phyloP scores from a whole-genome alignment of 768 basidiomycete species.

The Jaapia argillacea region DNA sequence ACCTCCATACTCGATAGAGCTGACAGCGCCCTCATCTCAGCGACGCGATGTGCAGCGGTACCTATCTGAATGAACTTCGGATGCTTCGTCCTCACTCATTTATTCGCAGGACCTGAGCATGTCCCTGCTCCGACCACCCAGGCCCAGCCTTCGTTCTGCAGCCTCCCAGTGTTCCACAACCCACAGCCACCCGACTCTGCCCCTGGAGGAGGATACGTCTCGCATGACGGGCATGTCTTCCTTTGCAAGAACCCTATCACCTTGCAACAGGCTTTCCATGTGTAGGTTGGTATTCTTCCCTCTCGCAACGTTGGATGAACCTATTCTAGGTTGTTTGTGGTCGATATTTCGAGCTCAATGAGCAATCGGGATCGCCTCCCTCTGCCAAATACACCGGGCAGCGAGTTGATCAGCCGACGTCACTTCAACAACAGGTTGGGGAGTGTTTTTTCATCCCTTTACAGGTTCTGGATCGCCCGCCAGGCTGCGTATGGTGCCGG shows the following conservation, averaged over 20 bases:
- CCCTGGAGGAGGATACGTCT: conserved; percentile 31
- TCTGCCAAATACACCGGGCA: conserved; percentile 30
- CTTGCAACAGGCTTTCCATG: conserved; percentile 47
- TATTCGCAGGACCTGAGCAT: conserved; percentile 40
- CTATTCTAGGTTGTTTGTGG: conserved; percentile 37
- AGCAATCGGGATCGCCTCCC: conserved; percentile 27
- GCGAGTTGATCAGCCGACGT: conserved; percentile 25
- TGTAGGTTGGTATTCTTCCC: conserved; percentile 29
- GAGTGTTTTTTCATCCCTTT: conserved; percentile 45
- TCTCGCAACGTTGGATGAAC: neutral
- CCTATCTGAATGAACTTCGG: neutral
- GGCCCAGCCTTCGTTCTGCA: conserved; percentile 43
- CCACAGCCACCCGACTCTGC: conserved; percentile 19
- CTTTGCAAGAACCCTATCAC: conserved; percentile 41
- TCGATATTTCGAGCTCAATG: conserved; percentile 49
- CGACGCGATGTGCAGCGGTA: conserved; percentile 43
- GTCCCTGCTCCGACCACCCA: conserved; percentile 23
- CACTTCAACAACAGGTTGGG: conserved; percentile 40
- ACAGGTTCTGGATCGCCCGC: conserved; percentile 48
- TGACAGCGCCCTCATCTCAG: too few species aligned
- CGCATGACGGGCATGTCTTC: conserved; percentile 47
- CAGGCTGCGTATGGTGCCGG: conserved; percentile 15
- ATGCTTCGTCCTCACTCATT: neutral
- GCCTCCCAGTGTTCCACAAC: conserved; percentile 42
- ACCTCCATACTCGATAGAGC: too few species aligned